Evolutionary conservation across 805 yeast genomes (phyloP).

Genomic region (Schizosaccharomyces osmophilus): DNA sequence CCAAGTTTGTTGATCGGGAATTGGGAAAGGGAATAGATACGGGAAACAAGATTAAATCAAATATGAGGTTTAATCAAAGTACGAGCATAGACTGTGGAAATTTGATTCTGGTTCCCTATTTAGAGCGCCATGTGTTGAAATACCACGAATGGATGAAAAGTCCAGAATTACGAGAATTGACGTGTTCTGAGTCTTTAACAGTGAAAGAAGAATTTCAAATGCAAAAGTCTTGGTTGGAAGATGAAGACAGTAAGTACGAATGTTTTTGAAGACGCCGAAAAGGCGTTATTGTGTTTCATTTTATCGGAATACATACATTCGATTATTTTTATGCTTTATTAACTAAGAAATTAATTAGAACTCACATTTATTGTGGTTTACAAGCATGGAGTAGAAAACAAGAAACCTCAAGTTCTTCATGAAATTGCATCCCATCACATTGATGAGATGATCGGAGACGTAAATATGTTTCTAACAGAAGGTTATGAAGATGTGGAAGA

Average conservation of each 20-base stretch:
- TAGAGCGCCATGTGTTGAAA: background rate
- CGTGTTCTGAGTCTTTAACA: background rate
- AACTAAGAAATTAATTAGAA: background rate
- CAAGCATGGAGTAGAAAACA: background rate
- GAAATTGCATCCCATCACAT: background rate
- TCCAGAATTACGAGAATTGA: background rate
- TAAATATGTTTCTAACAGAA: background rate
- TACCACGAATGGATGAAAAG: constrained; percentile 1
- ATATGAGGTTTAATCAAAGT: background rate
- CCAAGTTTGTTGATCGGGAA: too few relatives aligned
- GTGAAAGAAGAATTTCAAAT: background rate
- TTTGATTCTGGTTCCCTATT: background rate
- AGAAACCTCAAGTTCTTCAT: background rate
- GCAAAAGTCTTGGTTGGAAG: background rate
- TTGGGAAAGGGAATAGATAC: too few relatives aligned
- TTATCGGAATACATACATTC: too few relatives aligned
- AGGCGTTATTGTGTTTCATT: too few relatives aligned
- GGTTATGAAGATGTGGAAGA: background rate
- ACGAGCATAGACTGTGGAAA: background rate
- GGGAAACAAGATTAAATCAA: background rate
- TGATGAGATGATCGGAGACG: background rate
- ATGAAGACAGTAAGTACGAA: background rate
- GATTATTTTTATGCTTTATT: too few relatives aligned
- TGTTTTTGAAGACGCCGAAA: background rate
- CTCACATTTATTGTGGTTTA: background rate